Evolutionary conservation across 1,284 basidiomycete genomes (phyloP).

Genomic region (Cutaneotrichosporon cavernicola): DNA sequence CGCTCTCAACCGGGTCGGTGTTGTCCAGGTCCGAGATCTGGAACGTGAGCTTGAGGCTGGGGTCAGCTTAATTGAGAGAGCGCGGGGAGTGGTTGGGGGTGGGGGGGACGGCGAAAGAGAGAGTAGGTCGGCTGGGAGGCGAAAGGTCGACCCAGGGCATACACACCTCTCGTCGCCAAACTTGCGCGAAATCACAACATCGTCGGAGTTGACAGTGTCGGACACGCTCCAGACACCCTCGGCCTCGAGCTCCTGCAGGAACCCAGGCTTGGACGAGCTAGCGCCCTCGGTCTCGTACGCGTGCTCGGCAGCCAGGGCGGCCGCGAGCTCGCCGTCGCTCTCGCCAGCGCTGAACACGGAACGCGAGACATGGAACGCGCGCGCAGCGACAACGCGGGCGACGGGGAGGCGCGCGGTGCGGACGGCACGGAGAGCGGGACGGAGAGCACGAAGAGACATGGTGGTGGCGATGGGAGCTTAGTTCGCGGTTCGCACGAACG

Average conservation of each 20-base stretch:
- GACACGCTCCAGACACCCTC: constrained; percentile 80
- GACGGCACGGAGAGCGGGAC: constrained; percentile 34
- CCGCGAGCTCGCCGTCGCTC: constrained; percentile 66
- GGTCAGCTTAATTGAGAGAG: constrained; percentile 7
- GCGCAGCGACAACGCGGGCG: constrained; percentile 22
- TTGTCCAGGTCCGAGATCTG: constrained; percentile 52
- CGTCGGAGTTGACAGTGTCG: constrained; percentile 73
- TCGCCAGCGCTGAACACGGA: constrained; percentile 43
- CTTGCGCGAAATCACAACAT: constrained; percentile 73
- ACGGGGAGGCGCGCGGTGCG: constrained; percentile 21
- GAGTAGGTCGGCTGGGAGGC: background rate
- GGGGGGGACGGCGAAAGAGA: background rate
- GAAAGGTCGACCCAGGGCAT: too few species aligned
- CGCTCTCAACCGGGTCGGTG: constrained; percentile 23
- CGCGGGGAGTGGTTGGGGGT: background rate
- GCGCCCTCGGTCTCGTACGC: constrained; percentile 73
- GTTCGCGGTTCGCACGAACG: background rate
- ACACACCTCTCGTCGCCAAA: constrained; percentile 89
- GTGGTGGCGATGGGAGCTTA: background rate
- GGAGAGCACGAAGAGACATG: constrained; percentile 32
- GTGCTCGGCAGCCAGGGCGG: constrained; percentile 79
- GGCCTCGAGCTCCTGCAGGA: constrained; percentile 71
- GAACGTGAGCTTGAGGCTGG: constrained; percentile 51
- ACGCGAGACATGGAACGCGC: constrained; percentile 40
- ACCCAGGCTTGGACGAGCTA: constrained; percentile 65